Base-by-base conservation (phyloP, 768 basidiomycete genomes). In the Boletales sp. region DNA sequence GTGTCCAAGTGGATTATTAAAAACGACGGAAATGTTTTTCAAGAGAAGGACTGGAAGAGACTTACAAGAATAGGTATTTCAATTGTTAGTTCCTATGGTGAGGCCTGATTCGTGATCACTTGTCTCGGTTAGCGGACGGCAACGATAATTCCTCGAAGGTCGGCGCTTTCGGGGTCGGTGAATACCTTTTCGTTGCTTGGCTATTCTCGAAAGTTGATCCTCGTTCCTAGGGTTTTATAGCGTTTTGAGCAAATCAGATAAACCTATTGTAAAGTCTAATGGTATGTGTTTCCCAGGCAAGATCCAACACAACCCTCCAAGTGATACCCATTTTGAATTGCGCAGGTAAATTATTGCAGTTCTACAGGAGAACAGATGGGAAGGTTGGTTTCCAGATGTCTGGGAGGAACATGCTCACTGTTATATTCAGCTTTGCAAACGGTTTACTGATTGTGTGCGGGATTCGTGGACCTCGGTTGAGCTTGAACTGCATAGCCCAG, bases 151-250 rank as follows among this genome's bases (percentile, higher is more conserved):
- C 48, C 13, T 30, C 40, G n/a, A 58, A 59, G 41, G 48, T 58
- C 3, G 57, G 57, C 10, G 57, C 57, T 19, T 58, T 58, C 15
- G 57, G 57, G 10, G 57, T 58, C 5, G 57, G 57, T 50, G 30
- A 41, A 57, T 18, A 13, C 18, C 1, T 47, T 35, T 5, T 28
- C 1, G n/a, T 39, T 31, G 1, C 19, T 6, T 10, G 1, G n/a
- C 41, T 17, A 15, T 21, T 48, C 33, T 10, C 30, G 18, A 37
- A 28, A 4, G 25, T 18, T 36, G 33, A 58, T 21, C 3, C 8
- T 7, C 17, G 34, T 2, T 13, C 4, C 9, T 18, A 58, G 57
- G 57, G 9, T 58, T 58, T 46, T 58, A 58, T 42, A 51, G 57
- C 12, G 57, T 51, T 11, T 36, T 58, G 25, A 58, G 57, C 14